phyloP scores from a whole-genome alignment of 176 grass and related monocot genomes.

The Triticum monococcum region DNA sequence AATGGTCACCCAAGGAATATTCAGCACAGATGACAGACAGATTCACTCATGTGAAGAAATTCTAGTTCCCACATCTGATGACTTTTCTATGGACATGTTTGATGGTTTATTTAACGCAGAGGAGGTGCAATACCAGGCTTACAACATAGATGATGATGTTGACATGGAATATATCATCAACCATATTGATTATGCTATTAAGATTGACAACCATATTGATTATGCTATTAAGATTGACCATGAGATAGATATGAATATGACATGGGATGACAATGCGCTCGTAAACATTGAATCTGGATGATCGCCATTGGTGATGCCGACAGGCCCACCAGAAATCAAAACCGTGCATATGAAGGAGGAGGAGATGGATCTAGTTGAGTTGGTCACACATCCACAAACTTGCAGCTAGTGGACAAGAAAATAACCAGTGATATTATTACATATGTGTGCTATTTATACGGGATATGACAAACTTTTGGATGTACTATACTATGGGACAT shows the following conservation, averaged over 20 bases:
- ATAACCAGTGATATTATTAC: background rate
- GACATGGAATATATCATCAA: conserved; percentile 37
- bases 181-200: conserved; percentile 38
- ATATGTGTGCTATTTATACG: background rate
- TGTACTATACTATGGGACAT: background rate
- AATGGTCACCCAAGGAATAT: background rate
- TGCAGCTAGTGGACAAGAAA: background rate
- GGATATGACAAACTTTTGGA: conserved; percentile 19
- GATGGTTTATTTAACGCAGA: conserved; percentile 33
- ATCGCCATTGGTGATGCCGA: background rate
- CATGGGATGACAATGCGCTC: conserved; percentile 37
- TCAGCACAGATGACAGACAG: background rate
- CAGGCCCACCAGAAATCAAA: background rate
- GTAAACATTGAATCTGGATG: background rate
- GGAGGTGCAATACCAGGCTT: conserved; percentile 27
- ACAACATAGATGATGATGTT: conserved; percentile 17
- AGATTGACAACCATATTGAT: conserved; percentile 34
- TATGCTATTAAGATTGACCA: conserved; percentile 28
- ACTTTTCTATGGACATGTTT: conserved; percentile 37
- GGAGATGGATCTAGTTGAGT: conserved; percentile 61
- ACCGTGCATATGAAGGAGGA: conserved; percentile 41
- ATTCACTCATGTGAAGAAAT: conserved; percentile 16
- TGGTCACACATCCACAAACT: conserved; percentile 26
- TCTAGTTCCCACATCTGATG: conserved; percentile 30
- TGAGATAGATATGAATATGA: conserved; percentile 53